phyloP scores from a whole-genome alignment of 208 protist genomes.

The Acanthamoeba culbertsoni region DNA sequence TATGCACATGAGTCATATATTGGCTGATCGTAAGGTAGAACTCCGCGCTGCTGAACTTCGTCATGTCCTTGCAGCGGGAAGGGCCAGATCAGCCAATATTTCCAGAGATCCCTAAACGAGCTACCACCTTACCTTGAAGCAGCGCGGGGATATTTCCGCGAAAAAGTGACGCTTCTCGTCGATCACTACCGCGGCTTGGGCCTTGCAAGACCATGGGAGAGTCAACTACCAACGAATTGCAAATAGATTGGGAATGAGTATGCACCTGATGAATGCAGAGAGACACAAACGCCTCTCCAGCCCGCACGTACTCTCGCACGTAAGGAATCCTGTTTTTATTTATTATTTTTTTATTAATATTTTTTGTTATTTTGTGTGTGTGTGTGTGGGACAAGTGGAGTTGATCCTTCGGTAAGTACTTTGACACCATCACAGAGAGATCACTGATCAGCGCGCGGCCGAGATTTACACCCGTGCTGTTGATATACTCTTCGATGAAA shows the following conservation, averaged over 20 bases:
- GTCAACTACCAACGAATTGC: too few relatives aligned
- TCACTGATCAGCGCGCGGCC: background rate
- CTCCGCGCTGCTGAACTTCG: background rate
- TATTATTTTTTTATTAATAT: too few relatives aligned
- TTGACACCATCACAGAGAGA: conserved; percentile 5
- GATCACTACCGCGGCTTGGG: background rate
- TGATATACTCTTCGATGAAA: background rate
- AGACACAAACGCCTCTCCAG: conserved; percentile 14
- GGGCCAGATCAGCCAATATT: too few relatives aligned
- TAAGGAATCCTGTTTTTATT: background rate
- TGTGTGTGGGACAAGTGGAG: too few relatives aligned
- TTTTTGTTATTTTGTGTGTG: too few relatives aligned
- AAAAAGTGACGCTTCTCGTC: conserved; percentile 32
- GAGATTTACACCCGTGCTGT: background rate
- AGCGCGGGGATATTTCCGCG: background rate
- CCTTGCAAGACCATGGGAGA: background rate
- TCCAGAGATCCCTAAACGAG: too few relatives aligned
- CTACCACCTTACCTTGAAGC: background rate
- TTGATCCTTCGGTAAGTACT: background rate
- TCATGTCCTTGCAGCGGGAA: too few relatives aligned
- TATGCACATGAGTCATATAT: background rate
- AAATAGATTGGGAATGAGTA: too few relatives aligned
- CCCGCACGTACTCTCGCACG: background rate
- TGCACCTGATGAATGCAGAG: conserved; percentile 56
- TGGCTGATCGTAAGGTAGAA: background rate